Conservation (phyloP, 176 grass and related monocot species). For the Saccharum officinarum region DNA sequence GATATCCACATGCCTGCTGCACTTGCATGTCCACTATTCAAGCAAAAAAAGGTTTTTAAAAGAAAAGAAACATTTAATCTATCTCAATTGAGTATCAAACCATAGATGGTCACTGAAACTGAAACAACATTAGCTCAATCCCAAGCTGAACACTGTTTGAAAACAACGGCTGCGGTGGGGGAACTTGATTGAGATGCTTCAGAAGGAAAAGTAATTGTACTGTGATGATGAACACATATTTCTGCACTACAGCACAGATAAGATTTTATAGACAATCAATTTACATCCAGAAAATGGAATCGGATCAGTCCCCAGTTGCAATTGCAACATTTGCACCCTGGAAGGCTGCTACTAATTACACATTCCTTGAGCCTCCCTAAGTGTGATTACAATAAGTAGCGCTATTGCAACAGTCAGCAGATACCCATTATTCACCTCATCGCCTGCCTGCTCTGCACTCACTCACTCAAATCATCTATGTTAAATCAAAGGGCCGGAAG, state of each 20-base stretch:
- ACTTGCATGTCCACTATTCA: neutral
- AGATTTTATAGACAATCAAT: neutral
- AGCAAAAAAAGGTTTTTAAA: neutral
- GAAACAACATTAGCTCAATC: neutral
- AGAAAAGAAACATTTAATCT: neutral
- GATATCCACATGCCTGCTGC: neutral
- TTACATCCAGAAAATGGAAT: constrained; percentile 27
- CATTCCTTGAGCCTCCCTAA: neutral
- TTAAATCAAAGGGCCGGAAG: constrained; percentile 1
- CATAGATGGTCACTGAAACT: neutral
- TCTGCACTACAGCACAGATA: constrained; percentile 11
- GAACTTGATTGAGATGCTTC: neutral
- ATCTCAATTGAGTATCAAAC: neutral
- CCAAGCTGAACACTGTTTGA: neutral
- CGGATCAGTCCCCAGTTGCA: constrained; percentile 24
- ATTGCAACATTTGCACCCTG: neutral
- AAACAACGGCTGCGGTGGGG: neutral
- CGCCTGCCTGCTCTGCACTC: constrained; percentile 25
- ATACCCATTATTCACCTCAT: constrained; percentile 25
- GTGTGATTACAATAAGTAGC: constrained; percentile 10
- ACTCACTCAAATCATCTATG: constrained; percentile 33
- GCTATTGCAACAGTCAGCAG: constrained; percentile 45
- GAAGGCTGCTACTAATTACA: constrained; percentile 42
- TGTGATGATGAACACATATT: constrained; percentile 4
- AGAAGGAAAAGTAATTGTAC: neutral